Evolutionary conservation across 345 rosid species (phyloP), one percentile per base, ranked within the genome.

Genomic region (Anastatica hierochuntica): DNA sequence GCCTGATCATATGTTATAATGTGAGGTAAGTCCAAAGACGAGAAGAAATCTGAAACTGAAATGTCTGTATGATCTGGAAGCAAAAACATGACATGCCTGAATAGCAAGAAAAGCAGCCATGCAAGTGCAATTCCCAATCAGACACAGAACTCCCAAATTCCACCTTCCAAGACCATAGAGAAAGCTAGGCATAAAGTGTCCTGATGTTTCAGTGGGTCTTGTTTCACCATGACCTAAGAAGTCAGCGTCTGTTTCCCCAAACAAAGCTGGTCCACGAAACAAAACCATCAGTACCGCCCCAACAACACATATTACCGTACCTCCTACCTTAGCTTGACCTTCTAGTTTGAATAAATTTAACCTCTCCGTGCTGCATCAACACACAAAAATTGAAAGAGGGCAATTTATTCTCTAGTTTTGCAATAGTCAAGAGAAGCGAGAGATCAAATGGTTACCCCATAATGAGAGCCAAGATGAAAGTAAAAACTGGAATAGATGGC

Each of bases 71-170:
- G n/a, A n/a, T n/a, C n/a, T n/a, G n/a, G n/a, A 21, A 2, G 24
- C 2, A 21, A 2, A 20, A 51, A 41, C 45, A 46, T 12, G 51
- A 30, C 15, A 69, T 77, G 80, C 98, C 98, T 92, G 97, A 63
- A 88, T 77, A 44, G 88, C 99, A 42, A 92, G 74, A 64, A 88
- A 92, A 43, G 94, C 83, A 57, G 97, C 97, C 97, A 92, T 88
- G 76, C 97, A 92, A 58, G 82, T 75, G 64, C 99, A 92, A 68
- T 92, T 92, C 53, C 99, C 99, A 17, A 92, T 73, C 60, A 92
- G 72, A 72, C 97, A 92, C 61, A 92, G 64, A 69, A 92, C 97
- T 66, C 99, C 99, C 9, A 88, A 52, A 71, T 92, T 86, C 95
- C 94, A 83, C 44, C 67, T 66, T 24, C 85, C 95, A 52, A 92